phyloP scores from a whole-genome alignment of 2,329 filamentous ascomycete genomes.

The Alternaria solani region DNA sequence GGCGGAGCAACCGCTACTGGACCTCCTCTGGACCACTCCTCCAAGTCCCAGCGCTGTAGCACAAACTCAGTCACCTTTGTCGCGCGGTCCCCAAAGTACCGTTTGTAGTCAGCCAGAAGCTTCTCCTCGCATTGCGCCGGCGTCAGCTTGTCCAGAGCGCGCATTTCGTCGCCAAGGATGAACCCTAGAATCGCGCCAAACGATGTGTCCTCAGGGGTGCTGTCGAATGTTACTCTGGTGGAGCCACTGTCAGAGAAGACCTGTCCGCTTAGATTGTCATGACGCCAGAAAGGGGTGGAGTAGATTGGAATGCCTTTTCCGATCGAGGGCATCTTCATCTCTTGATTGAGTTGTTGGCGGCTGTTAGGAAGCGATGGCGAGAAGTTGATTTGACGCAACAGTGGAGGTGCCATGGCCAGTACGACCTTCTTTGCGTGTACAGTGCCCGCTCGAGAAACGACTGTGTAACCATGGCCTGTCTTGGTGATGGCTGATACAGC shows the following conservation, averaged over 20 bases:
- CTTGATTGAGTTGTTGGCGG: conserved; percentile 51
- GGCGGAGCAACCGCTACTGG: conserved; percentile 28
- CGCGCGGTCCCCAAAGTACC: conserved; percentile 26
- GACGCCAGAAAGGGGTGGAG: conserved; percentile 57
- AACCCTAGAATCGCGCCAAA: conserved; percentile 36
- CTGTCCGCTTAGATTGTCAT: conserved; percentile 55
- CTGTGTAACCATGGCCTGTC: conserved; percentile 17
- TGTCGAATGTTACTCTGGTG: conserved; percentile 28
- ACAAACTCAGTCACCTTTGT: conserved; percentile 27
- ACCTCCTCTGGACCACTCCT: conserved; percentile 29
- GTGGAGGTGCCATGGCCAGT: conserved; percentile 58
- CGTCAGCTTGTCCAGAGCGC: conserved; percentile 17
- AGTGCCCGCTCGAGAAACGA: conserved; percentile 26
- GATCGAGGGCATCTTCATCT: conserved; percentile 57
- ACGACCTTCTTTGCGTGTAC: conserved; percentile 58
- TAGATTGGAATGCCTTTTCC: conserved; percentile 62
- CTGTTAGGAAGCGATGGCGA: conserved; percentile 54
- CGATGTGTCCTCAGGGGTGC: conserved; percentile 20
- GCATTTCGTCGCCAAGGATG: conserved; percentile 32
- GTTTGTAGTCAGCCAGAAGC: conserved; percentile 21
- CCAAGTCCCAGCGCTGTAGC: conserved; percentile 33
- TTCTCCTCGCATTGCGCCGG: conserved; percentile 2
- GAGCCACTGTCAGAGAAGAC: conserved; percentile 24
- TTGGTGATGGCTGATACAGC: conserved; percentile 25
- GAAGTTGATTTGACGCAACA: conserved; percentile 58